Base-by-base conservation (phyloP, 1,284 basidiomycete species). In the Golubevia pallescens region DNA sequence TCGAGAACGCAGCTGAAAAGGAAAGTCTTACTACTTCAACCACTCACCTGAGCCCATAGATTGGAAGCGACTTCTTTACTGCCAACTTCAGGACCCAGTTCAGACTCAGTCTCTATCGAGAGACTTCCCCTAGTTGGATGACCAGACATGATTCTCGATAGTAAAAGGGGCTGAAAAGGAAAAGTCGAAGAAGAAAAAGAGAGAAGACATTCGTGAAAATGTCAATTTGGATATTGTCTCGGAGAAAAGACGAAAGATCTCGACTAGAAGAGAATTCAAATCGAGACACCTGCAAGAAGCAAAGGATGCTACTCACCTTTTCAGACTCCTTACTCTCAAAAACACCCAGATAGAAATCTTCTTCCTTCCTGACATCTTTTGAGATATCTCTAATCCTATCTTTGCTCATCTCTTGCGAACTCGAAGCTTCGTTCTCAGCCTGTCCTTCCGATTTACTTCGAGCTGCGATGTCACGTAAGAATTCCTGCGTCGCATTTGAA, bases 401-500 rank as follows among this genome's bases (percentile, higher is more conserved):
- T n/a, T n/a, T n/a, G n/a, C 13, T 66, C 66, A 5, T 61, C 38
- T 58, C 54, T 58, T n/a, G n/a, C n/a, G n/a, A n/a, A n/a, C n/a
- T n/a, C n/a, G n/a, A n/a, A n/a, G n/a, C n/a, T 24, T 69, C 51
- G 7, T 34, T 70, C 2, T 28, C 16, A 1, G 16, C 21, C 1
- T 51, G 42, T 7, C 28, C 60, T 28, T 60, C 34, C 7, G 54
- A 57, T 16, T 52, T 57, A 20, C 28, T 19, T 2, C 71, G 52
- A 3, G 61, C 59, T 55, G 74, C 72, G 48, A 76, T 69, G 34
- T 76, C 74, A 8, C 71, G 58, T 55, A 81, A 55, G 51, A 81
- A 76, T 57, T 79, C 73, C 61, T 81, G 78, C 1, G 78, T 73
- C 1, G 78, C 78, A 58, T 81, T 81, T 21, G 69, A 61, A 21